Conservation (phyloP, 495 filamentous ascomycete genomes). For the Penicillium cosmopolitanum region DNA sequence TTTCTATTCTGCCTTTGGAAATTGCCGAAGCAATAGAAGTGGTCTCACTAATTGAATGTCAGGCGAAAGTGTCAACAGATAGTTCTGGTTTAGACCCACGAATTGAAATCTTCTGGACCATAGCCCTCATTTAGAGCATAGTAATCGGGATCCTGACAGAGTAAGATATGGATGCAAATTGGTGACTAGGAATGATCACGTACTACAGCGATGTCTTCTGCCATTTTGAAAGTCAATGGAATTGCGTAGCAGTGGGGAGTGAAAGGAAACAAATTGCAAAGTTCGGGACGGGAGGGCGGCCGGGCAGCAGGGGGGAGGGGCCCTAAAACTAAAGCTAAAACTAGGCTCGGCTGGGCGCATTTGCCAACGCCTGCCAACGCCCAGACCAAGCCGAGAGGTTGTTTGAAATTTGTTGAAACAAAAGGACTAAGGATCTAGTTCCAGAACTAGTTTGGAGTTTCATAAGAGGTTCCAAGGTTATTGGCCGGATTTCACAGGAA, state of each 20-base stretch:
- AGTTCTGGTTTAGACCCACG: neutral
- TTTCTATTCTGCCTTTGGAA: neutral
- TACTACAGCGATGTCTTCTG: neutral
- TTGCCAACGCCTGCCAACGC: neutral
- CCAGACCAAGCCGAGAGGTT: neutral
- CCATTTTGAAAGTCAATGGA: neutral
- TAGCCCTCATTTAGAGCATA: neutral
- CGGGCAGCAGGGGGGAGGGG: neutral
- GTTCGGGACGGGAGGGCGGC: neutral
- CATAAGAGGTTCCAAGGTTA: neutral
- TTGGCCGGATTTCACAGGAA: neutral
- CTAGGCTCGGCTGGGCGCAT: neutral
- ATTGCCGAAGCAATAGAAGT: slow-evolving; percentile 1
- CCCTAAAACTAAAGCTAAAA: neutral
- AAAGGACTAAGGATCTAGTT: neutral
- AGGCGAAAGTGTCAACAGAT: neutral
- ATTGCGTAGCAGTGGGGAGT: neutral
- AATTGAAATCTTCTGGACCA: neutral
- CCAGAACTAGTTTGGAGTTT: neutral
- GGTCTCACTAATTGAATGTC: neutral
- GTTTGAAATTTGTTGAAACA: neutral
- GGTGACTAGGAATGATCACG: neutral
- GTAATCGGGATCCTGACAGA: neutral
- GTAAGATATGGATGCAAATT: neutral
- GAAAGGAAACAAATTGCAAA: neutral